Percentiles rank a stretch among this genome's conserved stretches.
Evolutionary conservation across 805 yeast species (phyloP).

Genomic region (Helenozyma baotianmanensis): DNA sequence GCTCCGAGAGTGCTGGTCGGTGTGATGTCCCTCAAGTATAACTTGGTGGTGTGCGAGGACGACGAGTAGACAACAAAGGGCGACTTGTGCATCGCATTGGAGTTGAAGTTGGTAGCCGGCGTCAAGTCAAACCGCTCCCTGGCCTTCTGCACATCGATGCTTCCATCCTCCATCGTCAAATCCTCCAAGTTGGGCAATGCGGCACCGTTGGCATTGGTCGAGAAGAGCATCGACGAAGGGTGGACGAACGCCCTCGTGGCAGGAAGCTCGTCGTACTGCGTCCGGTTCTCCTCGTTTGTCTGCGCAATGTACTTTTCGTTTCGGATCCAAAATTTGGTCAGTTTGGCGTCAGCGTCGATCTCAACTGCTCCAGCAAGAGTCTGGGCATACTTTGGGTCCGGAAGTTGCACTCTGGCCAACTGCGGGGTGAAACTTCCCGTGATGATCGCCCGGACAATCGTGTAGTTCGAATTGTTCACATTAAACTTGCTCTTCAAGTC

Average conservation of each 20-base stretch:
- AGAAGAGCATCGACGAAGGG: constrained; percentile 77
- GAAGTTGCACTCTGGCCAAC: constrained; percentile 73
- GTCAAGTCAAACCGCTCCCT: constrained; percentile 35
- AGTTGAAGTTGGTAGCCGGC: constrained; percentile 23
- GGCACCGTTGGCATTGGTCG: constrained; percentile 27
- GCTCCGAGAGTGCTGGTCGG: constrained; percentile 73
- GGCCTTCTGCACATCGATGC: constrained; percentile 29
- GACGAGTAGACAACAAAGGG: constrained; percentile 62
- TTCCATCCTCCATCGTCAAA: constrained; percentile 37
- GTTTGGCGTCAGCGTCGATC: constrained; percentile 75
- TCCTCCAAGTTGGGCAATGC: constrained; percentile 15
- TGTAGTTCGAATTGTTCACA: constrained; percentile 45
- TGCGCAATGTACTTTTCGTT: constrained; percentile 45
- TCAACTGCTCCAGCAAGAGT: constrained; percentile 78
- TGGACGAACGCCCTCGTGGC: constrained; percentile 76
- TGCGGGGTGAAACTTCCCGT: constrained; percentile 84
- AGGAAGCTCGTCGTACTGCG: constrained; percentile 32
- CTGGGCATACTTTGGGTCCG: constrained; percentile 70
- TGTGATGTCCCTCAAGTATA: constrained; percentile 70
- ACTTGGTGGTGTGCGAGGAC: constrained; percentile 60
- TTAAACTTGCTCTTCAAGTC: constrained; percentile 31
- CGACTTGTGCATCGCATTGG: constrained; percentile 36
- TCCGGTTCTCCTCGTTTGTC: constrained; percentile 7
- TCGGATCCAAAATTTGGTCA: constrained; percentile 68
- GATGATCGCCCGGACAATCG: constrained; percentile 59